phyloP scores from a whole-genome alignment of 2,329 filamentous ascomycete species.

The Fusarium concolor region DNA sequence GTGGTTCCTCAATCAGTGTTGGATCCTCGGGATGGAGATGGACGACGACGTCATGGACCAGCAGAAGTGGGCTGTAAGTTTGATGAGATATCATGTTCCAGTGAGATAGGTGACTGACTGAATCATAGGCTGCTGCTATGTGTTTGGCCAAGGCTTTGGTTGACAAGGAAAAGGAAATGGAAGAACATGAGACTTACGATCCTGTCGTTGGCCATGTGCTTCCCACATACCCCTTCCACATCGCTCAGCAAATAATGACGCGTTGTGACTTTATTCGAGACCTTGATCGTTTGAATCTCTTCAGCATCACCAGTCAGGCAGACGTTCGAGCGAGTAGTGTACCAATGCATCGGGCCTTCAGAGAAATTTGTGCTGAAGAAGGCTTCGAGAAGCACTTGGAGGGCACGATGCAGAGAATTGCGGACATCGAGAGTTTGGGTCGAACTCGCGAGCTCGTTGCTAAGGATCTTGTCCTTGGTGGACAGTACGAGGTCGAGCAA shows the following conservation, averaged over 20 bases:
- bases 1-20: conserved; percentile 83
- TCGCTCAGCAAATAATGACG: conserved; percentile 93
- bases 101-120: conserved; percentile 18
- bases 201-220: conserved; percentile 76
- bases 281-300: conserved; percentile 94
- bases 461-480: conserved; percentile 90
- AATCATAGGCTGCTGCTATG: conserved; percentile 82
- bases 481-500: conserved; percentile 76
- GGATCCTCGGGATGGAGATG: conserved; percentile 78
- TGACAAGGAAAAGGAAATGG: conserved; percentile 77
- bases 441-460: conserved; percentile 94
- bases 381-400: conserved; percentile 88
- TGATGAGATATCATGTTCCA: background rate
- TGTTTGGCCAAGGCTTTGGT: conserved; percentile 91
- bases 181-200: conserved; percentile 70
- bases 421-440: conserved; percentile 92
- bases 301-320: conserved; percentile 89
- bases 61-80: conserved; percentile 89
- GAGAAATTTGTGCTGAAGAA: conserved; percentile 79
- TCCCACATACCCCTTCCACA: conserved; percentile 82
- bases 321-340: conserved; percentile 93
- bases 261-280: conserved; percentile 92
- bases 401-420: conserved; percentile 84
- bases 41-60: conserved; percentile 99
- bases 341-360: conserved; percentile 94